Conservation (phyloP, 768 basidiomycete genomes). For the Kwoniella mangroviensis region DNA sequence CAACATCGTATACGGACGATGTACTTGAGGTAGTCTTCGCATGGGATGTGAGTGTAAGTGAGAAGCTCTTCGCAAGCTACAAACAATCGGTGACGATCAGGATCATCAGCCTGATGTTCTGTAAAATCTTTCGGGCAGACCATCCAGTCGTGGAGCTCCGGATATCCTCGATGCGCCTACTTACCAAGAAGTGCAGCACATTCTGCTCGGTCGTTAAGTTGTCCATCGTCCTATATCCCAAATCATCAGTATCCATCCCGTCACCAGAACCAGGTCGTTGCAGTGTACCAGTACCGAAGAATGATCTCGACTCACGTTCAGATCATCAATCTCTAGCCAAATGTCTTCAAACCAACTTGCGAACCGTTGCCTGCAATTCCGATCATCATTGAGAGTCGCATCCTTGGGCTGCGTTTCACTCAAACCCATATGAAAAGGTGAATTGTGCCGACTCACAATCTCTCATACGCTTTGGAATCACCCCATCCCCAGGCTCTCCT, state of each 20-base stretch:
- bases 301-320: conserved; percentile 19
- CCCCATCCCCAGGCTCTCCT: conserved; percentile 19
- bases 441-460: conserved; percentile 1
- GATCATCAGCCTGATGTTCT: neutral
- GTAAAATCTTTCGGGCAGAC: too few relatives aligned
- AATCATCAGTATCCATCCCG: neutral
- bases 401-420: neutral
- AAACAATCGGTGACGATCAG: neutral
- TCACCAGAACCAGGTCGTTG: neutral
- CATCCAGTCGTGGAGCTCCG: too few relatives aligned
- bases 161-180: neutral
- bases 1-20: conserved; percentile 31
- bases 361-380: conserved; percentile 20
- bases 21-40: conserved; percentile 28
- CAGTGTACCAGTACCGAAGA: neutral
- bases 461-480: conserved; percentile 9
- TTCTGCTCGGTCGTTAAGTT: conserved; percentile 17
- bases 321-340: conserved; percentile 26
- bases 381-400: neutral
- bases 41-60: neutral
- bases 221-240: conserved; percentile 12
- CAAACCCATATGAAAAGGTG: neutral
- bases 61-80: conserved; percentile 31
- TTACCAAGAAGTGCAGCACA: conserved; percentile 14
- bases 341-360: conserved; percentile 36